These are phyloP conservation scores for Aspergillus hiratsukae DNA, from an alignment of 2,329 filamentous ascomycete genomes.

Conservation along the genomic window DNA sequence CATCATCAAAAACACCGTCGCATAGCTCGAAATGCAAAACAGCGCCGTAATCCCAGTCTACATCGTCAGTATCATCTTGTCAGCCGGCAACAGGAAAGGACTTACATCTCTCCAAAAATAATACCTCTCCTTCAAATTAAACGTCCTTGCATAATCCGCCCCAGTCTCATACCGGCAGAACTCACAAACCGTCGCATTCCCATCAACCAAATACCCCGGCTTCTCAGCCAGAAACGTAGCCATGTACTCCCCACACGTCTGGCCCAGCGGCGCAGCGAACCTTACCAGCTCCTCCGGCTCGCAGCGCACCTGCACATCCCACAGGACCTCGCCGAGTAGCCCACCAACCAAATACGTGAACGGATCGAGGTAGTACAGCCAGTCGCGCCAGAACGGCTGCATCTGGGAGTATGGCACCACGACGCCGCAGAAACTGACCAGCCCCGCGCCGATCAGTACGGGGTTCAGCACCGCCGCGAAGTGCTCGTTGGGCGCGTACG, in stretches of 20 bases:
- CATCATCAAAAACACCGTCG: constrained; percentile 46
- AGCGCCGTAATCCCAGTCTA: constrained; percentile 41
- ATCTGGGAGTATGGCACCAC: constrained; percentile 36
- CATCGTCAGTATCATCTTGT: not conserved
- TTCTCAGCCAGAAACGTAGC: constrained; percentile 24
- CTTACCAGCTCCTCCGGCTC: constrained; percentile 26
- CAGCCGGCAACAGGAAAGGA: not conserved
- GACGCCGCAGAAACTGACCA: constrained; percentile 39
- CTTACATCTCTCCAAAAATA: constrained; percentile 37
- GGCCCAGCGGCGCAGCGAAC: constrained; percentile 24
- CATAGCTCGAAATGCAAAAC: constrained; percentile 42
- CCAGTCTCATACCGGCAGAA: constrained; percentile 31
- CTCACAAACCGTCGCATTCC: constrained; percentile 24
- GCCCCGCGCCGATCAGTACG: constrained; percentile 46
- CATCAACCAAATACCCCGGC: constrained; percentile 27
- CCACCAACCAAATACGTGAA: constrained; percentile 42
- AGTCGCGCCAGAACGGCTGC: constrained; percentile 41
- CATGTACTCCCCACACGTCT: constrained; percentile 35
- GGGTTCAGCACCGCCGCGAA: constrained; percentile 58
- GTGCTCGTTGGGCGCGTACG: constrained; percentile 58
- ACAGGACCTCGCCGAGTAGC: constrained; percentile 34
- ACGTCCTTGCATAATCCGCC: constrained; percentile 31
- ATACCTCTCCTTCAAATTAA: constrained; percentile 31
- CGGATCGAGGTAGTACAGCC: constrained; percentile 43
- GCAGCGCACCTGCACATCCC: constrained; percentile 38